These are phyloP conservation scores for Chenopodium formosanum DNA, from an alignment of 148 eudicot species.

Conservation along the genomic window DNA sequence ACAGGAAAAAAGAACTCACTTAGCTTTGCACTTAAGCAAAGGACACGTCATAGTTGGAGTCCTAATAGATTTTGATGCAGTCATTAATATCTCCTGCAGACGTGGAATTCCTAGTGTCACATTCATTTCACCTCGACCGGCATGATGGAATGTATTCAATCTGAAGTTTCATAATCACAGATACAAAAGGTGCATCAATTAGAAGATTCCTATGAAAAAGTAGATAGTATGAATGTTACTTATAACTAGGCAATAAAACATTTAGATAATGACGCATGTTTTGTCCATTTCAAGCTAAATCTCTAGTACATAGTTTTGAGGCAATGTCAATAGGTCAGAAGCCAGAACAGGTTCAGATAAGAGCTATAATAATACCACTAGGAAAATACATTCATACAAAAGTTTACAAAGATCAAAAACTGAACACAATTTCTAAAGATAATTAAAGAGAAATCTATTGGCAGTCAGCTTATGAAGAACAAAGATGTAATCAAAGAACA, in stretches of 20 bases:
- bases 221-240: neutral
- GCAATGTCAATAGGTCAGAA: neutral
- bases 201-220: neutral
- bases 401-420: neutral
- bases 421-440: neutral
- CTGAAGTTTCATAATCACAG: constrained; percentile 38
- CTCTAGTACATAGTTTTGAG: no score
- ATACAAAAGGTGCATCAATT: neutral
- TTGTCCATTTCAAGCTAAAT: no score
- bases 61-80: constrained; percentile 68
- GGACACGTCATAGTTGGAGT: constrained; percentile 99
- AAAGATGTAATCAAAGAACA: neutral
- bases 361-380: neutral
- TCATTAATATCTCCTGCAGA: constrained; percentile 95
- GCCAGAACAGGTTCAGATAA: neutral
- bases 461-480: neutral
- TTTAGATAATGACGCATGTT: no score
- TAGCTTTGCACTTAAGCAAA: constrained; percentile 47
- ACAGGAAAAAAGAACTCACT: constrained; percentile 43
- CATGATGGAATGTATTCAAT: constrained; percentile 95
- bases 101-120: constrained; percentile 99
- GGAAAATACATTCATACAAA: neutral
- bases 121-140: constrained; percentile 99
- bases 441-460: neutral
- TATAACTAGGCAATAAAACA: no score